Evolutionary conservation across 495 filamentous ascomycete genomes (phyloP), one percentile per base, ranked within the genome.

Genomic region (Podospora tetraspora): DNA sequence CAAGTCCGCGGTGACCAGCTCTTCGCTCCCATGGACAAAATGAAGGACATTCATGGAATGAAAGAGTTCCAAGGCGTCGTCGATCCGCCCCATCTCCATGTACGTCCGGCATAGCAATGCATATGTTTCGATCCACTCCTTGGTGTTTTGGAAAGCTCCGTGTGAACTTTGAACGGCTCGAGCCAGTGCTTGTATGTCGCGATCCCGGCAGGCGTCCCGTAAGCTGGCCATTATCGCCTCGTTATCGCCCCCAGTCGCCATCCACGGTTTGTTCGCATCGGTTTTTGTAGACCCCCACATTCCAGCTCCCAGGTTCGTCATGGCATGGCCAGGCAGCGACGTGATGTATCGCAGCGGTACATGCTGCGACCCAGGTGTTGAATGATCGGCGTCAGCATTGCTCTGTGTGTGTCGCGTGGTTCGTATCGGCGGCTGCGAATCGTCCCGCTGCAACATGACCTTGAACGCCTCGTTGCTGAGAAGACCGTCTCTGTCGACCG

Each of bases 51-150:
- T 27, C 1, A 82, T 67, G 22, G 56, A n/a, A 16, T 52, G 16
- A 2, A 83, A 68, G 7, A 86, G 64, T 22, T 68, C 70, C 9
- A 61, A 71, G 1, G 79, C 79, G 23, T 75, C 73, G 1, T 78
- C 76, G 29, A 75, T 72, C 34, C 69, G 72, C 2, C 66, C 72
- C 30, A 68, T 5, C 21, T 71, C 69, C 60, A 72, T 72, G 37
- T 75, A 84, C 21, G 74, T 70, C 22, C 71, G 75, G 21, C 75
- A 79, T n/a, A 86, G 72, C 60, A 71, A 58, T n/a, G 71, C 71
- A 1, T 78, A 78, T 23, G 78, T 70, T 43, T 77, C 66, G 21
- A 81, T 60, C 77, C 79, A 79, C 11, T 66, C 52, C 3, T 68
- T 66, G 29, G 19, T 71, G 2, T 70, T 61, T 30, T 71, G 59